Conservation (phyloP, 2,329 filamentous ascomycete genomes). For the Colletotrichum paranaense region DNA sequence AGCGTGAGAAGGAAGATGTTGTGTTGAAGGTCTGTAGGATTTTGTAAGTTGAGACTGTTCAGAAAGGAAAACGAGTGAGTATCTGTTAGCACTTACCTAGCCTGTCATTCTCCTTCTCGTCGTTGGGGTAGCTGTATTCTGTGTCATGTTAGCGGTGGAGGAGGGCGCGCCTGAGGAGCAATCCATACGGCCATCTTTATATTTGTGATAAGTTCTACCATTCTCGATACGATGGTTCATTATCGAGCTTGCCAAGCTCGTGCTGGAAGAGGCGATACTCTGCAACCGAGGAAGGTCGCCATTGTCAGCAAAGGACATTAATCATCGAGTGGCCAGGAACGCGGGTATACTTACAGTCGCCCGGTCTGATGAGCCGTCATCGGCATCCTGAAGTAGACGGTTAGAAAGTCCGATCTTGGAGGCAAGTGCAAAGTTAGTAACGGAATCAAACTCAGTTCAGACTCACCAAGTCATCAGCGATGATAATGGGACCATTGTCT, state of each 20-base stretch:
- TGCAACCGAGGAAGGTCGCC: no score
- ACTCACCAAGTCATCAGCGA: neutral
- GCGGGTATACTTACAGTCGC: neutral
- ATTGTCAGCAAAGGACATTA: no score
- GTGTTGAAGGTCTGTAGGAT: constrained; percentile 47
- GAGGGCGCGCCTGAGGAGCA: no score
- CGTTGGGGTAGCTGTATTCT: constrained; percentile 42
- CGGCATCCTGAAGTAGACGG: neutral
- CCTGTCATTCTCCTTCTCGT: constrained; percentile 43
- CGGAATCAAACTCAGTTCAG: no score
- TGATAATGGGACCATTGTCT: neutral
- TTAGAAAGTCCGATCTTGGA: no score
- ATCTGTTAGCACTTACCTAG: constrained; percentile 19
- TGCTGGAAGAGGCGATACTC: neutral
- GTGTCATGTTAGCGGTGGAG: neutral
- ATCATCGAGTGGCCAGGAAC: no score
- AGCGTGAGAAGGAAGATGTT: constrained; percentile 46
- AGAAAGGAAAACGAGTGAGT: no score
- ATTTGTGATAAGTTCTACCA: constrained; percentile 21
- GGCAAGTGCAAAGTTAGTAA: no score
- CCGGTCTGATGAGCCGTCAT: neutral
- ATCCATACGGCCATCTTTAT: constrained; percentile 38
- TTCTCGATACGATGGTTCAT: constrained; percentile 16
- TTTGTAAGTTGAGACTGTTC: no score
- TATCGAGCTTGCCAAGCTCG: constrained; percentile 19